These are phyloP conservation scores for Fusarium torreyae DNA, from an alignment of 2,329 filamentous ascomycete genomes.

Conservation along the genomic window DNA sequence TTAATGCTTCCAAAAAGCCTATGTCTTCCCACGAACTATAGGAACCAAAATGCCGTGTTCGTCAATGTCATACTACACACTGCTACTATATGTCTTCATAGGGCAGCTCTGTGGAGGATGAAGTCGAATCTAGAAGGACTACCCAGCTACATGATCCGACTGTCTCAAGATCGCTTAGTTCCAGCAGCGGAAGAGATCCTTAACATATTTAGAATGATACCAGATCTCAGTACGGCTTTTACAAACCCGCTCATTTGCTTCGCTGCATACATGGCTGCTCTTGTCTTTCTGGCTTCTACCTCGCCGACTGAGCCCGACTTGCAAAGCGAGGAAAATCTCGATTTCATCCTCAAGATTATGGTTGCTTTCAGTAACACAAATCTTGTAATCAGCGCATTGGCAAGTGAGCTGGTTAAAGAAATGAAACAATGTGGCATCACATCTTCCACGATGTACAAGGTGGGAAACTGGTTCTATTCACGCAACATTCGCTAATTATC, in stretches of 20 bases:
- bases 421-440: slow-evolving; percentile 15
- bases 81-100: slow-evolving; percentile 26
- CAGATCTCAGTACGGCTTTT: slow-evolving; percentile 11
- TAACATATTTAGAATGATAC: slow-evolving; percentile 26
- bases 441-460: slow-evolving; percentile 13
- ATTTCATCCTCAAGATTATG: slow-evolving; percentile 22
- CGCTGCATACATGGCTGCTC: slow-evolving; percentile 23
- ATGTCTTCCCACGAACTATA: slow-evolving; percentile 26
- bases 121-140: slow-evolving; percentile 10
- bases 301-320: not conserved
- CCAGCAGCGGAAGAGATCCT: slow-evolving; percentile 26
- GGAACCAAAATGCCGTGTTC: slow-evolving; percentile 19
- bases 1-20: slow-evolving; percentile 24
- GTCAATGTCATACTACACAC: slow-evolving; percentile 30
- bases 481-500: not conserved
- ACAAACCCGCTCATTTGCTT: slow-evolving; percentile 26
- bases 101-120: slow-evolving; percentile 30
- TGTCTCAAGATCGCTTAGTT: slow-evolving; percentile 22
- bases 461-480: not conserved
- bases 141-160: slow-evolving; percentile 15
- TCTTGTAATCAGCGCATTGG: slow-evolving; percentile 4
- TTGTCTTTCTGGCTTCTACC: slow-evolving; percentile 15
- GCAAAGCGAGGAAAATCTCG: slow-evolving; percentile 3
- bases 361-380: slow-evolving; percentile 8
- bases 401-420: slow-evolving; percentile 20